Conservation (phyloP, 2,329 filamentous ascomycete genomes). For the Aureobasidium sp. region DNA sequence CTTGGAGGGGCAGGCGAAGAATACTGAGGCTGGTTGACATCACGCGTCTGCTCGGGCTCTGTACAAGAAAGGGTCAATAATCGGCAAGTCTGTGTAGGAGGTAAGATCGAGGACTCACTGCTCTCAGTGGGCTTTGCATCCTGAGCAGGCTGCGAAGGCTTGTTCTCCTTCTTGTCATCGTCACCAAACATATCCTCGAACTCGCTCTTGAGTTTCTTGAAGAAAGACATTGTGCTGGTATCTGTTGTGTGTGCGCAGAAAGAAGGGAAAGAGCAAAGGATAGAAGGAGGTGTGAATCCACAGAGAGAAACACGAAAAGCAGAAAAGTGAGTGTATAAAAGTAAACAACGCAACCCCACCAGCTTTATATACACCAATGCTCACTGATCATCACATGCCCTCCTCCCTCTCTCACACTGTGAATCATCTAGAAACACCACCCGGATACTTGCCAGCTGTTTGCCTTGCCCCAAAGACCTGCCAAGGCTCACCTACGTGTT, state of each 20-base stretch:
- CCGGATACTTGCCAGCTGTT: neutral
- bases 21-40: constrained; percentile 1
- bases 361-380: neutral
- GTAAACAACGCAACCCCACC: constrained; percentile 1
- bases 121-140: constrained; percentile 17
- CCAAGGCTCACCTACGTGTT: neutral
- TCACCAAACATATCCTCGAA: constrained; percentile 32
- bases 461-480: neutral
- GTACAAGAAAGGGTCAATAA: neutral
- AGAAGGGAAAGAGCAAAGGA: neutral
- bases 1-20: constrained; percentile 15
- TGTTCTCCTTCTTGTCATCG: constrained; percentile 23
- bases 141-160: constrained; percentile 15
- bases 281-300: neutral
- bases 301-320: neutral
- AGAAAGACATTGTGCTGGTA: constrained; percentile 33
- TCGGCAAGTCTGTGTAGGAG: neutral
- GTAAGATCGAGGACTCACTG: neutral
- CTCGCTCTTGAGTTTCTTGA: constrained; percentile 40
- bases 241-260: neutral
- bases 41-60: constrained; percentile 4
- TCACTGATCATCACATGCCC: neutral
- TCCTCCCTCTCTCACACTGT: neutral
- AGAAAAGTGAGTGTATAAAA: neutral
- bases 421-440: neutral